These are phyloP conservation scores for Excoecaria agallocha DNA, from an alignment of 345 rosid species.

Conservation along the genomic window DNA sequence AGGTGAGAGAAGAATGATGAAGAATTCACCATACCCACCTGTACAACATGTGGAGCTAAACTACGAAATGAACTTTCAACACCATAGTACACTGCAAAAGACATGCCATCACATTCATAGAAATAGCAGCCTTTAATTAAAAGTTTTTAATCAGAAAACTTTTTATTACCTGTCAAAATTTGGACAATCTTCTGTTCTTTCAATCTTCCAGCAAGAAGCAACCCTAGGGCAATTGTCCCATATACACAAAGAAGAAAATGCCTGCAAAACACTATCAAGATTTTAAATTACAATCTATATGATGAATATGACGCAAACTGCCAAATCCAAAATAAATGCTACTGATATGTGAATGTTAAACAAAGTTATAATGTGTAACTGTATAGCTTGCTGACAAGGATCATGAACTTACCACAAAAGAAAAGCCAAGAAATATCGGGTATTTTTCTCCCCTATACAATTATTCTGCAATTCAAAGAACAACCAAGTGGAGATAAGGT, in stretches of 20 bases:
- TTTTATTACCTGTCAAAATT: conserved; percentile 52
- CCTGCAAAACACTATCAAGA: conserved; percentile 40
- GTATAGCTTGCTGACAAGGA: background rate
- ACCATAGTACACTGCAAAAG: conserved; percentile 73
- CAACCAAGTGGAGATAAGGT: background rate
- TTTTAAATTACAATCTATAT: background rate
- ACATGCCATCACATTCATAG: conserved; percentile 12
- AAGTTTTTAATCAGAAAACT: background rate
- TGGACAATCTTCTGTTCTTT: conserved; percentile 55
- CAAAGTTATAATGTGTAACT: background rate
- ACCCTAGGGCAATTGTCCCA: conserved; percentile 63
- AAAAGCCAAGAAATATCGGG: conserved; percentile 83
- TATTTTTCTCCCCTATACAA: conserved; percentile 92
- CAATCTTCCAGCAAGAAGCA: conserved; percentile 71
- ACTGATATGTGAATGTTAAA: background rate
- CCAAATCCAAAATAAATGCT: background rate
- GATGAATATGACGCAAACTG: conserved; percentile 13
- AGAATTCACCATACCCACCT: conserved; percentile 41
- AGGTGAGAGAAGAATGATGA: background rate
- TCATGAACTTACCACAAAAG: conserved; percentile 74
- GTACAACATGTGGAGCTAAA: conserved; percentile 70
- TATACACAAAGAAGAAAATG: conserved; percentile 73
- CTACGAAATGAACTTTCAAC: conserved; percentile 61
- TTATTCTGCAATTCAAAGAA: conserved; percentile 60
- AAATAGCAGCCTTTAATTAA: conserved; percentile 8